These are phyloP conservation scores for Colletotrichum echinochloae DNA, from an alignment of 2,329 filamentous ascomycete species.

Conservation along the genomic window DNA sequence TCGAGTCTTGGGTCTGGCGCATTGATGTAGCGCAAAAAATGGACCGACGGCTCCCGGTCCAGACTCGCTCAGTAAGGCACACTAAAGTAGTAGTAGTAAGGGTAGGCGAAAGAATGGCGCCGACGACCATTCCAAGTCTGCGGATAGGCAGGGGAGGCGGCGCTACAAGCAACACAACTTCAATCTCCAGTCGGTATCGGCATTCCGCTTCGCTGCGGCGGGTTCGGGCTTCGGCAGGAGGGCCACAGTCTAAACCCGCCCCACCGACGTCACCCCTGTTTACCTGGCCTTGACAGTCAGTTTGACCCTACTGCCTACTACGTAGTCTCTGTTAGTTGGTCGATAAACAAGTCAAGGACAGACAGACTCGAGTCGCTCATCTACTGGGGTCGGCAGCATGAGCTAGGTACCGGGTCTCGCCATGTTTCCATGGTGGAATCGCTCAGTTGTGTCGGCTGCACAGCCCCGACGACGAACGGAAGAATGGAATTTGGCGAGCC, in stretches of 20 bases:
- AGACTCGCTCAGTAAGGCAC: no score
- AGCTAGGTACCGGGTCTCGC: not conserved
- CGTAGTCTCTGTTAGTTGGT: no score
- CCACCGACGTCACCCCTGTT: not conserved
- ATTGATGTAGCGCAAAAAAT: not conserved
- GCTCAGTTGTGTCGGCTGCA: constrained; percentile 10
- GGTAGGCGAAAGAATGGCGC: no score
- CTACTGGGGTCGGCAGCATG: no score
- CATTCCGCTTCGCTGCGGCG: not conserved
- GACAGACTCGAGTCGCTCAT: not conserved
- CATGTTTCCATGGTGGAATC: not conserved
- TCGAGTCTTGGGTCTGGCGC: not conserved
- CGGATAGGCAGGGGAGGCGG: not conserved
- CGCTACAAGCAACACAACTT: constrained; percentile 27
- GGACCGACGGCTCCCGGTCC: constrained; percentile 17
- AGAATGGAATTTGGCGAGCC: not conserved
- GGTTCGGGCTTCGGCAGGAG: constrained; percentile 1
- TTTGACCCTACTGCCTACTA: not conserved
- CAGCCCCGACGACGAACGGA: constrained; percentile 16
- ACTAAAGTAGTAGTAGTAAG: no score
- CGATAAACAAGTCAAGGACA: not conserved
- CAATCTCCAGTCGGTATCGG: constrained; percentile 27
- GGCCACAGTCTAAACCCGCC: constrained; percentile 11
- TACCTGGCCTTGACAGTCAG: not conserved
- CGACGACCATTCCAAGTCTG: constrained; percentile 4